phyloP scores from a whole-genome alignment of 2,329 filamentous ascomycete species.

The Falciphora oryzae region DNA sequence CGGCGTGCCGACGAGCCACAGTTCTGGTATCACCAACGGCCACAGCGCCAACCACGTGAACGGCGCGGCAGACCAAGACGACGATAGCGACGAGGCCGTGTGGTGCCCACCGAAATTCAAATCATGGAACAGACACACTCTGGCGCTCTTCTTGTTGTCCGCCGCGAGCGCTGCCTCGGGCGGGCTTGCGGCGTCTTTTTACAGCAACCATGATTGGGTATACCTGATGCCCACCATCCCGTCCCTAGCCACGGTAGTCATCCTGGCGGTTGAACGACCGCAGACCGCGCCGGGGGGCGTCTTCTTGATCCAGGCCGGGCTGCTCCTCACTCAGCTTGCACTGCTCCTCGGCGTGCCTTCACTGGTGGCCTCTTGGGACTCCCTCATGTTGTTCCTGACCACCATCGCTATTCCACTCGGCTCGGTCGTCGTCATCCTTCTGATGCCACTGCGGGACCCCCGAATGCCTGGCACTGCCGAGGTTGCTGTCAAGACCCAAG shows the following conservation, averaged over 20 bases:
- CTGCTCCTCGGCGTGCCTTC: slow-evolving; percentile 28
- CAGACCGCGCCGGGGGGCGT: slow-evolving; percentile 22
- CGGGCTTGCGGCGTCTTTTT: slow-evolving; percentile 14
- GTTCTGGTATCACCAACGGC: background rate
- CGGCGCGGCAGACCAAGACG: slow-evolving; percentile 1
- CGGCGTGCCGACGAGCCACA: background rate
- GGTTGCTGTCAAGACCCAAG: slow-evolving; percentile 10
- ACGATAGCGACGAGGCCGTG: background rate
- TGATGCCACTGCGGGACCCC: slow-evolving; percentile 66
- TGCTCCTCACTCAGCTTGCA: slow-evolving; percentile 26
- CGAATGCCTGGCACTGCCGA: slow-evolving; percentile 30
- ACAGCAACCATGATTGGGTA: slow-evolving; percentile 20
- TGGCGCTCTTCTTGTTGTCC: slow-evolving; percentile 32
- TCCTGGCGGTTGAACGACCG: slow-evolving; percentile 25
- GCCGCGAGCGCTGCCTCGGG: slow-evolving; percentile 25
- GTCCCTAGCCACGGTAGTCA: slow-evolving; percentile 22
- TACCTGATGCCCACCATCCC: slow-evolving; percentile 27
- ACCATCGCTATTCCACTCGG: slow-evolving; percentile 32
- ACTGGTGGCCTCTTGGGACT: slow-evolving; percentile 17
- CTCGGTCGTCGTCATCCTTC: slow-evolving; percentile 48
- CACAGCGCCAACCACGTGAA: slow-evolving; percentile 9
- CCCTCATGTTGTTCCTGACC: slow-evolving; percentile 16
- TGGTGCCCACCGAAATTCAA: slow-evolving; percentile 6
- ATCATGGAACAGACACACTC: slow-evolving; percentile 23
- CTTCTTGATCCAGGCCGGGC: slow-evolving; percentile 23